These are phyloP conservation scores for Sechiopsis laciniata DNA, from an alignment of 306 rosid genomes.

Conservation along the genomic window DNA sequence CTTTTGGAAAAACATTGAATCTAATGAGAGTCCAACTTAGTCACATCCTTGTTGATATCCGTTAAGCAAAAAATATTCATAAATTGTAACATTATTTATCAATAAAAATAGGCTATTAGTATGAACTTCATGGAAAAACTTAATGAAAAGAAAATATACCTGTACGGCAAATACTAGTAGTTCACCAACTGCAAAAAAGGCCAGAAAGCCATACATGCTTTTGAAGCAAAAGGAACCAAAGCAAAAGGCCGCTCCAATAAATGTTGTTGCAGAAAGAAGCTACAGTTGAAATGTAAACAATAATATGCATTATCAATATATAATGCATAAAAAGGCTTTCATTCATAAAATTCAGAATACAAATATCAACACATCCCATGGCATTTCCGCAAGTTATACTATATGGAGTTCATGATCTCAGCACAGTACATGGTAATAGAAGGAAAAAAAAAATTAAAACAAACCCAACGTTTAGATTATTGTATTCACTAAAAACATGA, in stretches of 20 bases:
- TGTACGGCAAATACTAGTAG: constrained; percentile 70
- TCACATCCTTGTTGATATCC: too few species aligned
- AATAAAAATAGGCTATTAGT: not conserved
- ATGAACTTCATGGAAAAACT: not conserved
- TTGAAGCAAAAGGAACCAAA: constrained; percentile 61
- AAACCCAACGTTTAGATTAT: not conserved
- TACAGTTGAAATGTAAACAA: constrained; percentile 28
- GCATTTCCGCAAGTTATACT: not conserved
- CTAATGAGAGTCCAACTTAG: too few species aligned
- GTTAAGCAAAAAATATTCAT: too few species aligned
- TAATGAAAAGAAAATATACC: constrained; percentile 34
- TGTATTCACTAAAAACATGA: not conserved
- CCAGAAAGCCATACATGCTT: constrained; percentile 70
- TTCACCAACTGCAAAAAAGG: constrained; percentile 64
- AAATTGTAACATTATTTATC: not conserved
- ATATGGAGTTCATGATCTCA: not conserved
- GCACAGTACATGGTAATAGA: not conserved
- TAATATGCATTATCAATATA: constrained; percentile 1
- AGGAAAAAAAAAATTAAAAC: not conserved
- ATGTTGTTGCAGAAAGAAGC: constrained; percentile 62
- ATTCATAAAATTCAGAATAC: not conserved
- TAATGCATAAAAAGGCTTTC: not conserved
- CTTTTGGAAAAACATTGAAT: too few species aligned
- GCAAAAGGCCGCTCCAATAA: constrained; percentile 62
- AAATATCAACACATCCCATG: not conserved